Conservation (phyloP, 352 stramenopile genomes). For the Bremia lactucae region DNA sequence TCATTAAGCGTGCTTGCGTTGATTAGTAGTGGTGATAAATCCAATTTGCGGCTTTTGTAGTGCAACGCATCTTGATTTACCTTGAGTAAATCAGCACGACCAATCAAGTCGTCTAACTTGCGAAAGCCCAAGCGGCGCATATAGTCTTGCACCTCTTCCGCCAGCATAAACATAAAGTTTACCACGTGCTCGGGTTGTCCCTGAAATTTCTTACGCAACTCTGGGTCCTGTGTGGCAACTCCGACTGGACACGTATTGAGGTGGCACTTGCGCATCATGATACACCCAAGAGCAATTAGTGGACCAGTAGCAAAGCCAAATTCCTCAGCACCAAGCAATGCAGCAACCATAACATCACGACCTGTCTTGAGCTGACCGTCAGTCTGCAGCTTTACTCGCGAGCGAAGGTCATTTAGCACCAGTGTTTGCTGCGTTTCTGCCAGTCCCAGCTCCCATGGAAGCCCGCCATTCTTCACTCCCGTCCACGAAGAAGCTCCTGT, state of each 20-base stretch:
- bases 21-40: conserved; percentile 90
- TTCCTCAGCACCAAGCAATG: conserved; percentile 92
- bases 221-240: conserved; percentile 94
- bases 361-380: conserved; percentile 93
- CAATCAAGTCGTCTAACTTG: conserved; percentile 91
- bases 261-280: conserved; percentile 97
- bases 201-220: conserved; percentile 92
- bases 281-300: conserved; percentile 93
- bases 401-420: conserved; percentile 91
- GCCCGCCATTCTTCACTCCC: conserved; percentile 88
- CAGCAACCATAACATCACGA: conserved; percentile 90
- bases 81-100: conserved; percentile 89
- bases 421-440: conserved; percentile 95
- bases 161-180: conserved; percentile 95
- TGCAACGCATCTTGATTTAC: conserved; percentile 71
- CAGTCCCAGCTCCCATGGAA: conserved; percentile 93
- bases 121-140: conserved; percentile 83
- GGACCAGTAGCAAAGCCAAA: conserved; percentile 92
- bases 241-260: conserved; percentile 97
- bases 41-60: conserved; percentile 74
- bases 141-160: conserved; percentile 87
- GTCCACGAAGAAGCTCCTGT: conserved; percentile 93
- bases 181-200: conserved; percentile 94
- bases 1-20: conserved; percentile 90
- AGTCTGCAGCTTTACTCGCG: conserved; percentile 89